Evolutionary conservation across 495 filamentous ascomycete genomes (phyloP).

Genomic region (Lepraria neglecta): DNA sequence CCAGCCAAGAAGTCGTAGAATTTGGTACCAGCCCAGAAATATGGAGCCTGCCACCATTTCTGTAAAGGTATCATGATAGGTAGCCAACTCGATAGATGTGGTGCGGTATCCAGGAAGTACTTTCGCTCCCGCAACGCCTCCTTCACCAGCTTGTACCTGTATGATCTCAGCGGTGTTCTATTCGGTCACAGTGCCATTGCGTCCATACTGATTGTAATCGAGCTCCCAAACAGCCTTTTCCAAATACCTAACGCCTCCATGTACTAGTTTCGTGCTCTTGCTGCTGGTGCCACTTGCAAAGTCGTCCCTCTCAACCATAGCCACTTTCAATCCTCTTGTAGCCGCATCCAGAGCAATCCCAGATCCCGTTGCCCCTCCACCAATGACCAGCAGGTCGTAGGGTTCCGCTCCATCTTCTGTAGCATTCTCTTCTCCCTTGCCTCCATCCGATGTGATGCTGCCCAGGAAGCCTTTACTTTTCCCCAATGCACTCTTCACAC

Average conservation of each 20-base stretch:
- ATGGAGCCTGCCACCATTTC: constrained; percentile 95
- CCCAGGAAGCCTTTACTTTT: constrained; percentile 17
- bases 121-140: constrained; percentile 95
- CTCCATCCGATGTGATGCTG: constrained; percentile 21
- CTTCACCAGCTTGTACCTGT: constrained; percentile 75
- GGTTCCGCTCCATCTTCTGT: constrained; percentile 34
- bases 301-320: constrained; percentile 90
- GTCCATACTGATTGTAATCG: constrained; percentile 76
- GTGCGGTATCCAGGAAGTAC: constrained; percentile 93
- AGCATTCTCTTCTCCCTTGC: constrained; percentile 17
- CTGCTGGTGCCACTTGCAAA: constrained; percentile 90
- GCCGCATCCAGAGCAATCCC: constrained; percentile 93
- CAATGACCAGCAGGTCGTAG: constrained; percentile 89
- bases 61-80: constrained; percentile 96
- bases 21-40: constrained; percentile 96
- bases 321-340: constrained; percentile 86
- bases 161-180: constrained; percentile 20
- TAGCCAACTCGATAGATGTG: constrained; percentile 89
- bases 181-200: neutral
- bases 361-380: constrained; percentile 84
- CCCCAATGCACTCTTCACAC: neutral
- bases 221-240: constrained; percentile 97
- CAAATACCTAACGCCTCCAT: constrained; percentile 91
- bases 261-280: constrained; percentile 96
- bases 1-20: constrained; percentile 91